These are phyloP conservation scores for Calvatia gigantea DNA, from an alignment of 768 basidiomycete genomes.

Conservation along the genomic window DNA sequence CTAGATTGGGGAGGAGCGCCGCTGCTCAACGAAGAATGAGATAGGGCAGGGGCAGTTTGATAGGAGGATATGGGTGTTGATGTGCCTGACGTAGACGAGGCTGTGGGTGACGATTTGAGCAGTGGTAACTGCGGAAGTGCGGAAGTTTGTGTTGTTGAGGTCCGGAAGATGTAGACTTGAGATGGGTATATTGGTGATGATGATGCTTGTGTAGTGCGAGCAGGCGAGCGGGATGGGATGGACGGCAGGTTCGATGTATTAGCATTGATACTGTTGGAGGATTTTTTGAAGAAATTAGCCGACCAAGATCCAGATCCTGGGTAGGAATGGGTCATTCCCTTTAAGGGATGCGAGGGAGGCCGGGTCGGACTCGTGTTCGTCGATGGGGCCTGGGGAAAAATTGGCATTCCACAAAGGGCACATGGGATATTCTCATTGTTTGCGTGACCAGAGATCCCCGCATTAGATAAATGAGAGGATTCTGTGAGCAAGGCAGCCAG, in stretches of 20 bases:
- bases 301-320: slow-evolving; percentile 40
- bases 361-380: slow-evolving; percentile 22
- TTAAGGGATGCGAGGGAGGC: slow-evolving; percentile 31
- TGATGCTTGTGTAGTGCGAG: slow-evolving; percentile 24
- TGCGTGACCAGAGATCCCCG: slow-evolving; percentile 43
- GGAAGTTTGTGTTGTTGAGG: slow-evolving; percentile 35
- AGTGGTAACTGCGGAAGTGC: slow-evolving; percentile 30
- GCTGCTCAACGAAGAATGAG: not conserved
- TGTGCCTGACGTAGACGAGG: slow-evolving; percentile 16
- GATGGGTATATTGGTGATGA: slow-evolving; percentile 27
- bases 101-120: slow-evolving; percentile 24
- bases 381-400: slow-evolving; percentile 35
- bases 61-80: slow-evolving; percentile 14
- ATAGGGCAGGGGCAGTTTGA: slow-evolving; percentile 14
- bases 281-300: slow-evolving; percentile 56
- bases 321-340: slow-evolving; percentile 25
- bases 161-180: slow-evolving; percentile 68
- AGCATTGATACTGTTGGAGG: slow-evolving; percentile 10
- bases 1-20: slow-evolving; percentile 18
- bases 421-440: slow-evolving; percentile 59
- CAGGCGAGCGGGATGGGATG: slow-evolving; percentile 30
- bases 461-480: slow-evolving; percentile 31
- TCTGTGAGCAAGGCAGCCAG: slow-evolving; percentile 58
- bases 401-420: slow-evolving; percentile 70
- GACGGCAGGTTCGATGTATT: slow-evolving; percentile 15